Evolutionary conservation across 345 rosid genomes (phyloP), one percentile per base, ranked within the genome.

Genomic region (Salix arbutifolia): DNA sequence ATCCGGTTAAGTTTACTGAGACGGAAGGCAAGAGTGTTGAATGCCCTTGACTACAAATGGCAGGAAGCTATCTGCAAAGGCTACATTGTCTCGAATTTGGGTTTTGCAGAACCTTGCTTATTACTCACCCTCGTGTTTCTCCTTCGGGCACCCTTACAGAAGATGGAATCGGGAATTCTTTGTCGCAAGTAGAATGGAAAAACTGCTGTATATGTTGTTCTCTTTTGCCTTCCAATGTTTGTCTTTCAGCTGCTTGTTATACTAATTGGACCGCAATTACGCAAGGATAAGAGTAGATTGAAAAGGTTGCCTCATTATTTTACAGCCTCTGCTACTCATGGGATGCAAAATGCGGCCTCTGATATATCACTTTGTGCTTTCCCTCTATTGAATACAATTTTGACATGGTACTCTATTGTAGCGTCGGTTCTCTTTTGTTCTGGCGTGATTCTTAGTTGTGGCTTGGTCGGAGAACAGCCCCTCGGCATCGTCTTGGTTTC

Each of bases 61-160:
- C 98, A 93, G 80, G 97, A 91, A 72, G 83, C 81, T 76, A 77
- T 92, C 56, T 96, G 98, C 99, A 91, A 96, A 82, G 83, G 91
- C 74, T 96, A 96, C 85, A 88, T 96, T 46, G 85, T 92, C 72
- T 96, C 97, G 21, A 96, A 88, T 84, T 85, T 96, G 72, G 99
- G 99, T 37, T 96, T 96, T 87, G 93, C 98, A 67, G 99, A 96
- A 80, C 99, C 99, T 77, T 96, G 99, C 81, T 80, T 96, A 62
- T 94, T 94, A 85, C 90, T 93, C 44, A 91, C 97, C 12, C 88
- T 93, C 9, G 85, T 90, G 80, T 90, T 94, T 87, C 94, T 93
- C 19, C 89, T 96, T 28, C 97, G 97, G 11, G 97, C 99, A 14
- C 92, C 99, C 17, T 87, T 96, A 74, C 92, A 92, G 83, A 84